Evolutionary conservation across 108 stramenopile genomes (phyloP).

Genomic region (Pseudonitzschia delicatissima): DNA sequence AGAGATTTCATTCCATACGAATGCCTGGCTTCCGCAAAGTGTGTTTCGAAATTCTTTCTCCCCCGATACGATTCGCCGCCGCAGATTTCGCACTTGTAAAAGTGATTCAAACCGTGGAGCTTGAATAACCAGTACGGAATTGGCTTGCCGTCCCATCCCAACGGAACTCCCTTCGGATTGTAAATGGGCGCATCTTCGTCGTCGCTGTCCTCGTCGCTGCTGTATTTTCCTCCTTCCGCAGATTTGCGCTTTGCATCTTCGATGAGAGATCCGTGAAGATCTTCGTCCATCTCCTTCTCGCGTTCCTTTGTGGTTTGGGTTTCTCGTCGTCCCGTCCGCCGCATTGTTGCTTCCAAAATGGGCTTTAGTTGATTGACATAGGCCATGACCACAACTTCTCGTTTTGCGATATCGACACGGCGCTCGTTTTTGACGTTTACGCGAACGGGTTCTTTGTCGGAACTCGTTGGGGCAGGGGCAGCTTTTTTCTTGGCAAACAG

Average conservation of each 20-base stretch:
- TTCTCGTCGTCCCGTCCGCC: slow-evolving; percentile 85
- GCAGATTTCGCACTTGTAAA: slow-evolving; percentile 98
- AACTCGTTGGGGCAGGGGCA: slow-evolving; percentile 10
- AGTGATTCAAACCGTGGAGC: slow-evolving; percentile 97
- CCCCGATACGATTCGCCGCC: slow-evolving; percentile 96
- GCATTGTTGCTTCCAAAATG: slow-evolving; percentile 82
- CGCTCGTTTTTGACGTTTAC: slow-evolving; percentile 42
- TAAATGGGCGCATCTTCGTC: slow-evolving; percentile 97
- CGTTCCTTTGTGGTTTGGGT: slow-evolving; percentile 92
- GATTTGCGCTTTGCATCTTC: slow-evolving; percentile 28
- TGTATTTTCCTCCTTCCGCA: slow-evolving; percentile 44
- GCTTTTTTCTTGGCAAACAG: slow-evolving; percentile 57
- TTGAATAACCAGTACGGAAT: slow-evolving; percentile 99
- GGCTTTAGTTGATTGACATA: slow-evolving; percentile 86
- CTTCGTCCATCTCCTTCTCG: slow-evolving; percentile 85
- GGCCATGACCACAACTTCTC: slow-evolving; percentile 69
- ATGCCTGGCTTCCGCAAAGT: slow-evolving; percentile 97
- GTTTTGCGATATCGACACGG: slow-evolving; percentile 70
- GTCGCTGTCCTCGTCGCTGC: slow-evolving; percentile 68
- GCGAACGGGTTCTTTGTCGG: not conserved
- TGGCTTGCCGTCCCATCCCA: slow-evolving; percentile 99
- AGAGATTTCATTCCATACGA: slow-evolving; percentile 96
- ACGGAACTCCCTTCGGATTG: slow-evolving; percentile 97
- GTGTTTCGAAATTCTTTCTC: slow-evolving; percentile 89
- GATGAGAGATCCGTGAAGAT: slow-evolving; percentile 52